These are phyloP conservation scores for Backusella luteola DNA, from an alignment of 192 early-diverging fungal genomes.

Conservation along the genomic window DNA sequence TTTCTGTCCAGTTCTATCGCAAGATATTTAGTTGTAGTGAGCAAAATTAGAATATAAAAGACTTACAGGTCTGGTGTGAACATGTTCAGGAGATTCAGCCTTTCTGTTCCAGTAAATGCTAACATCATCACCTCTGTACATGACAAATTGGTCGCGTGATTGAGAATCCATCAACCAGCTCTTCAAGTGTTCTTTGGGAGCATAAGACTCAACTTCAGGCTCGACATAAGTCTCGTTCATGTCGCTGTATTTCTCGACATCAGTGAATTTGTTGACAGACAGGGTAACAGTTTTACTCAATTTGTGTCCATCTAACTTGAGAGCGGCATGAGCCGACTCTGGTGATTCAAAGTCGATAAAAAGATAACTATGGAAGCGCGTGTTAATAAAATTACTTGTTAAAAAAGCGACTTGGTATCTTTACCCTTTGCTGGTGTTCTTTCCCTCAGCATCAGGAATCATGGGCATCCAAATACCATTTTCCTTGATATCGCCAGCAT, in stretches of 20 bases:
- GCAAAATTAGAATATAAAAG: not conserved
- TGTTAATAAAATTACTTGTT: not conserved
- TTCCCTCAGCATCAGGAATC: constrained; percentile 61
- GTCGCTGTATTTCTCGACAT: constrained; percentile 81
- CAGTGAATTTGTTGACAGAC: constrained; percentile 86
- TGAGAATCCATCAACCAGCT: constrained; percentile 85
- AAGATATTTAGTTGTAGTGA: not conserved
- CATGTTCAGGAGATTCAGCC: constrained; percentile 76
- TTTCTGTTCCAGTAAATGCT: constrained; percentile 91
- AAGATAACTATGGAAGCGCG: constrained; percentile 49
- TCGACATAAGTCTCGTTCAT: constrained; percentile 75
- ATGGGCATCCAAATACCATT: constrained; percentile 88
- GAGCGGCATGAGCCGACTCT: constrained; percentile 76
- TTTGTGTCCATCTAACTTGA: constrained; percentile 77
- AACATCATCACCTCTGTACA: constrained; percentile 84
- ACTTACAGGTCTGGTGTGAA: constrained; percentile 55
- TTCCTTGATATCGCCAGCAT: constrained; percentile 74
- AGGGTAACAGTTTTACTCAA: constrained; percentile 83
- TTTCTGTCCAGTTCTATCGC: constrained; percentile 88
- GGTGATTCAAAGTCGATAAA: constrained; percentile 93
- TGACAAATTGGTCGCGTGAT: constrained; percentile 89
- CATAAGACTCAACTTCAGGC: constrained; percentile 69
- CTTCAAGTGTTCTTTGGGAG: constrained; percentile 82
- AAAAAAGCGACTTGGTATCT: not conserved
- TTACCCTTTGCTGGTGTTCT: constrained; percentile 71